These are phyloP conservation scores for Ostreobium quekettii DNA, from an alignment of 139 green algal species.

Conservation along the genomic window DNA sequence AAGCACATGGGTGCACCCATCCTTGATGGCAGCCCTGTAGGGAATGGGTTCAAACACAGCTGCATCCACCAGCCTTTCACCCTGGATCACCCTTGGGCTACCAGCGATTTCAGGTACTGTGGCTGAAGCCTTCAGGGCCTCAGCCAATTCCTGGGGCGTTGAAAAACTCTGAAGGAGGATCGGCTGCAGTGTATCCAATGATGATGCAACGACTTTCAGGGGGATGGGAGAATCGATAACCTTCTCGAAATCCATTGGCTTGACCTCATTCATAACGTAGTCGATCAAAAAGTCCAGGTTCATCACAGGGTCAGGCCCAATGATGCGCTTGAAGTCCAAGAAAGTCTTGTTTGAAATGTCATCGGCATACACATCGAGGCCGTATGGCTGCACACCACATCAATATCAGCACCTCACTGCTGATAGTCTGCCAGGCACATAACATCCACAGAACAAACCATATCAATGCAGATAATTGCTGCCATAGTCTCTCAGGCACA, in stretches of 20 bases:
- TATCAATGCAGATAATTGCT: no score
- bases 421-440: no score
- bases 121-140: slow-evolving; percentile 65
- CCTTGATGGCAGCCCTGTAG: slow-evolving; percentile 41
- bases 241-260: slow-evolving; percentile 27
- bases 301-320: slow-evolving; percentile 40
- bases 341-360: slow-evolving; percentile 65
- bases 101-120: slow-evolving; percentile 65
- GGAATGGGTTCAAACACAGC: slow-evolving; percentile 77
- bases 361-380: slow-evolving; percentile 70
- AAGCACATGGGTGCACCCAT: slow-evolving; percentile 81
- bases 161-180: slow-evolving; percentile 54
- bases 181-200: slow-evolving; percentile 48
- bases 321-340: slow-evolving; percentile 46
- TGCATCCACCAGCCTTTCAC: slow-evolving; percentile 71
- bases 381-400: slow-evolving; percentile 24
- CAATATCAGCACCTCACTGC: no score
- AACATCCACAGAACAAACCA: no score
- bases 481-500: no score
- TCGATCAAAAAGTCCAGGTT: slow-evolving; percentile 76
- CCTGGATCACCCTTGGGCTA: slow-evolving; percentile 20
- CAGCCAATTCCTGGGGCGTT: slow-evolving; percentile 50
- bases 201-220: slow-evolving; percentile 74
- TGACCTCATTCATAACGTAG: slow-evolving; percentile 56
- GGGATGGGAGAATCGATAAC: slow-evolving; percentile 45